Percentiles rank a stretch among this genome's conserved stretches.
These are phyloP conservation scores for Aureobasidium sp. DNA, from an alignment of 2,329 filamentous ascomycete genomes.

Conservation along the genomic window DNA sequence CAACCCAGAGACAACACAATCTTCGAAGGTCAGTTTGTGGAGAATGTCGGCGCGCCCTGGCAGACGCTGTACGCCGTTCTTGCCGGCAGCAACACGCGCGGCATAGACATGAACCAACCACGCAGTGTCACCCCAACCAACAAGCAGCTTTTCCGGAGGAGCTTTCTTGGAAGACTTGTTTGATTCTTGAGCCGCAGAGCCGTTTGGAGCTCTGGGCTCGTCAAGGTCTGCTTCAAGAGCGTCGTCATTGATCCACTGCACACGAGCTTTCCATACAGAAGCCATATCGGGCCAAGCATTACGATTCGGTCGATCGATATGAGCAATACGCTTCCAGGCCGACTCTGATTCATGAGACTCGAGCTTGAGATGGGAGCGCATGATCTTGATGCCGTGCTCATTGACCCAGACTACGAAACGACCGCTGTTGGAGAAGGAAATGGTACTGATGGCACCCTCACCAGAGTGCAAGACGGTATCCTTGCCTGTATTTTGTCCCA, in stretches of 20 bases:
- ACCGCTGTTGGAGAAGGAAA: conserved; percentile 91
- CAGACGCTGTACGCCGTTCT: conserved; percentile 60
- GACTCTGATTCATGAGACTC: conserved; percentile 69
- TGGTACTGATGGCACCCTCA: conserved; percentile 82
- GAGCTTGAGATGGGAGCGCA: conserved; percentile 80
- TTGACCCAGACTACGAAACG: conserved; percentile 94
- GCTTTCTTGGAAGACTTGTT: conserved; percentile 24
- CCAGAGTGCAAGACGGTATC: conserved; percentile 86
- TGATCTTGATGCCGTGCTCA: conserved; percentile 95
- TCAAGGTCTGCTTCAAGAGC: conserved; percentile 67
- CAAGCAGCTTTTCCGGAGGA: conserved; percentile 66
- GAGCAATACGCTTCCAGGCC: conserved; percentile 90
- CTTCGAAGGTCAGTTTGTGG: conserved; percentile 81
- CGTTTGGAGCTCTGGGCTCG: conserved; percentile 32
- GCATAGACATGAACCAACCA: conserved; percentile 92
- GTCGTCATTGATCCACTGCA: conserved; percentile 87
- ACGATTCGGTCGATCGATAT: conserved; percentile 80
- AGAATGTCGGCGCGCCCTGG: conserved; percentile 81
- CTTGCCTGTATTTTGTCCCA: conserved; percentile 70
- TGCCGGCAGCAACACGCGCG: conserved; percentile 53
- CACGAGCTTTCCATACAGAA: conserved; percentile 83
- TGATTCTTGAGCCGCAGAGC: conserved; percentile 20
- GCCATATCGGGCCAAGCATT: conserved; percentile 95
- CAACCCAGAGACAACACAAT: conserved; percentile 96
- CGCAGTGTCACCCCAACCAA: conserved; percentile 93